Conservation (phyloP, 1,139 yeast species). For the Trichomonascaceae sp. region DNA sequence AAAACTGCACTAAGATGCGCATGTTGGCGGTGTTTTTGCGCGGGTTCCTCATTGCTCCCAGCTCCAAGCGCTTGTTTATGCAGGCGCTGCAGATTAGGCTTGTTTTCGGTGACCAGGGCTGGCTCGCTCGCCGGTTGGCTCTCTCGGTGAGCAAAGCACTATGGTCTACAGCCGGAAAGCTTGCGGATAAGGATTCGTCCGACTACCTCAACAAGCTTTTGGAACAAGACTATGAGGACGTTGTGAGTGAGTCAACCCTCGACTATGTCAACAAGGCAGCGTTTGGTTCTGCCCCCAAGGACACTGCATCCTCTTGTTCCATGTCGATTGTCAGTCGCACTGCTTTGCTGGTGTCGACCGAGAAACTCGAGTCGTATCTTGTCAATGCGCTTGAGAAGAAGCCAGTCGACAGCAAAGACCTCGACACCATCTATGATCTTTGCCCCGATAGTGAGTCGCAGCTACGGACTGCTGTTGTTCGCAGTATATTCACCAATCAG, state of each 20-base stretch:
- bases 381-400: neutral
- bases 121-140: conserved; percentile 6
- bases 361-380: neutral
- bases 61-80: conserved; percentile 18
- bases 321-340: neutral
- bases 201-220: conserved; percentile 3
- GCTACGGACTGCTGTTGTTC: neutral
- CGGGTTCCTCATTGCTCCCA: conserved; percentile 17
- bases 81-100: conserved; percentile 23
- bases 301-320: neutral
- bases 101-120: conserved; percentile 7
- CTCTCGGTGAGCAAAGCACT: conserved; percentile 8
- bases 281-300: neutral
- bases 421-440: neutral
- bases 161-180: conserved; percentile 15
- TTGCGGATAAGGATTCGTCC: neutral
- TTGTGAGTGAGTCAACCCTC: neutral
- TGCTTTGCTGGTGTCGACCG: neutral
- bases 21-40: conserved; percentile 19
- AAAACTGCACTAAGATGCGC: conserved; percentile 14
- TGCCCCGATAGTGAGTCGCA: neutral
- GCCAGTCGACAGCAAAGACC: neutral
- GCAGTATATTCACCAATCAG: neutral
- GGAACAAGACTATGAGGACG: conserved; percentile 2
- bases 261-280: too few relatives aligned